phyloP scores from a whole-genome alignment of 2,329 filamentous ascomycete genomes.

The Dactylellina sp. region DNA sequence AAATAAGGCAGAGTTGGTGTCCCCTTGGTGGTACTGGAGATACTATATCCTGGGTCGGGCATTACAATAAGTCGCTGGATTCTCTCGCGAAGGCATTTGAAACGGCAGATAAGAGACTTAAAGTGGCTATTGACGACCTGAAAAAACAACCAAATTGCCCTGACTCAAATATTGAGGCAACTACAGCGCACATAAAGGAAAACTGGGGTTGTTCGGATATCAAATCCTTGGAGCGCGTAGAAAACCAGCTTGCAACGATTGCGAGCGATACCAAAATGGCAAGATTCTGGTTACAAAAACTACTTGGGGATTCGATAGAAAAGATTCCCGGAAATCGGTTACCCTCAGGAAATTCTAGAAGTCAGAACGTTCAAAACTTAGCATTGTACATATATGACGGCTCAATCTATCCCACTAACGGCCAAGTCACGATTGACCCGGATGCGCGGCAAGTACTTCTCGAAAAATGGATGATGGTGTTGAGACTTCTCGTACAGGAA shows the following conservation, averaged over 20 bases:
- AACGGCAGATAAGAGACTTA: conserved; percentile 8
- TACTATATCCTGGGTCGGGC: background rate
- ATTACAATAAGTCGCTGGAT: conserved; percentile 1
- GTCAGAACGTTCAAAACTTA: background rate
- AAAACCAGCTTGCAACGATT: background rate
- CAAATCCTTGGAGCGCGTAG: conserved; percentile 2
- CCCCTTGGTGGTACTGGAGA: conserved; percentile 1
- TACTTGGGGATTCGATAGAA: conserved; percentile 4
- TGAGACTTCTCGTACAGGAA: background rate
- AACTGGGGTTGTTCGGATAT: conserved; percentile 7
- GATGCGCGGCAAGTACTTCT: background rate
- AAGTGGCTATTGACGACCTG: background rate
- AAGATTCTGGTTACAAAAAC: background rate
- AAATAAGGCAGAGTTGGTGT: background rate
- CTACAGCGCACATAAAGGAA: background rate
- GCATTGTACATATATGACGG: conserved; percentile 3
- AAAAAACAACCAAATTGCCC: background rate
- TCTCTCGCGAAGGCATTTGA: background rate
- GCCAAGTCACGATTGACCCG: conserved; percentile 1
- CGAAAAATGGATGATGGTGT: background rate
- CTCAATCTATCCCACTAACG: background rate
- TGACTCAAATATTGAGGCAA: background rate
- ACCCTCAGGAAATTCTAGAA: background rate
- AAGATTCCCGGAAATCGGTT: background rate
- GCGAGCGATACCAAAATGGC: background rate